phyloP scores from a whole-genome alignment of 2,329 filamentous ascomycete genomes.

The Hymenoscyphus salicellus region DNA sequence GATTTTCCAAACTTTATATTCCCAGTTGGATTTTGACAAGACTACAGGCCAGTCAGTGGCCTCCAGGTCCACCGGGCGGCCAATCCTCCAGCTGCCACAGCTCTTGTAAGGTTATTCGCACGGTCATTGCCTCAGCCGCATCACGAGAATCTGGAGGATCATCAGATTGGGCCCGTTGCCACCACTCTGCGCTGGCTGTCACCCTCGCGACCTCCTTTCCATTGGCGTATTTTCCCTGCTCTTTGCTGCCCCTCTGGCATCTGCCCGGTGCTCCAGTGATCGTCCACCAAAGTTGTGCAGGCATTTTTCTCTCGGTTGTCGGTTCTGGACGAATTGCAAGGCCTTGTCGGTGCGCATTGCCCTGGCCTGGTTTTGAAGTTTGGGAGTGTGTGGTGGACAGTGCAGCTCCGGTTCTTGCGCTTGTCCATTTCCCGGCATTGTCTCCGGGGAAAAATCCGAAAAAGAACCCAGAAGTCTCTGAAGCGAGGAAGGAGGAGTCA shows the following conservation, averaged over 20 bases:
- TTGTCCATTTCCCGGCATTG: constrained; percentile 4
- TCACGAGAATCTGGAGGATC: background rate
- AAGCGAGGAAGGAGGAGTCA: too few species aligned
- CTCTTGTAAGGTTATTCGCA: background rate
- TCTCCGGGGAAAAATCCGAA: background rate
- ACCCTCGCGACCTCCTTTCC: background rate
- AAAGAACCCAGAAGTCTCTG: background rate
- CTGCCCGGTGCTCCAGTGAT: background rate
- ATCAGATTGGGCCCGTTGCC: background rate
- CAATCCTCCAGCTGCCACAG: background rate
- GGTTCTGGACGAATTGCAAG: background rate
- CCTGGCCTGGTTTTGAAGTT: background rate
- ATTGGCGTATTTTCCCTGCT: background rate
- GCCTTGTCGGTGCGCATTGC: background rate
- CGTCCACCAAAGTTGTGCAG: background rate
- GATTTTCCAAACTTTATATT: constrained; percentile 2
- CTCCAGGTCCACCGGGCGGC: background rate
- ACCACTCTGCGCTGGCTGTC: background rate
- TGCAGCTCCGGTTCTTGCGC: background rate
- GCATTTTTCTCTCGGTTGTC: background rate
- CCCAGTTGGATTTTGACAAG: background rate
- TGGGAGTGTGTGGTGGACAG: background rate
- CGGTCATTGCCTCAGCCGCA: constrained; percentile 8
- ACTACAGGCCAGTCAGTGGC: background rate
- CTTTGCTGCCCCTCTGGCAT: background rate